phyloP scores from a whole-genome alignment of 1,284 basidiomycete genomes.

The Naganishia cerealis region DNA sequence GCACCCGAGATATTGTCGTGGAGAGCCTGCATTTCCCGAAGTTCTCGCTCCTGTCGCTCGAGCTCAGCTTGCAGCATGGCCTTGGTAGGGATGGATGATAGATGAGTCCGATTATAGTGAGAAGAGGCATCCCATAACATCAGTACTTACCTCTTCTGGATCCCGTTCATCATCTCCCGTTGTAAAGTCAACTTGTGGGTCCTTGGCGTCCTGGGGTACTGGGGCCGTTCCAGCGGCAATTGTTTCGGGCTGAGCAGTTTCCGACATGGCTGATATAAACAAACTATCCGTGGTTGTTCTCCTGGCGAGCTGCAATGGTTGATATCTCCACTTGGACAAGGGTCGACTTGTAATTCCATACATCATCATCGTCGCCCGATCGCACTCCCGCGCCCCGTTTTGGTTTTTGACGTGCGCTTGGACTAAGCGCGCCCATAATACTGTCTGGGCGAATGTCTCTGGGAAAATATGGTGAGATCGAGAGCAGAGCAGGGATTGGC shows the following conservation, averaged over 20 bases:
- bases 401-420: constrained; percentile 12
- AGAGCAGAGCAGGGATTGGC: not conserved
- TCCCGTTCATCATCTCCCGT: constrained; percentile 24
- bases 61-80: constrained; percentile 30
- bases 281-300: not conserved
- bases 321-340: not conserved
- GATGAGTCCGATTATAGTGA: not conserved
- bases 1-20: constrained; percentile 23
- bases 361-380: constrained; percentile 23
- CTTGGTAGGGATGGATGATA: not conserved
- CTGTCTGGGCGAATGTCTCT: constrained; percentile 16
- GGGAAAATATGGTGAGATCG: constrained; percentile 27
- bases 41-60: constrained; percentile 27
- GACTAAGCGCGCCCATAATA: constrained; percentile 13
- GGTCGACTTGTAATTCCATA: not conserved
- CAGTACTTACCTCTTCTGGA: constrained; percentile 19
- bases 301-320: not conserved
- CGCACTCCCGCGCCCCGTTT: not conserved
- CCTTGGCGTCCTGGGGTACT: constrained; percentile 12
- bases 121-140: not conserved
- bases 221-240: not conserved
- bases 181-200: constrained; percentile 21
- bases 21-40: constrained; percentile 24
- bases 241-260: constrained; percentile 1
- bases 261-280: constrained; percentile 4